Conservation (phyloP, 1,284 basidiomycete species). For the Mycena citricolor region DNA sequence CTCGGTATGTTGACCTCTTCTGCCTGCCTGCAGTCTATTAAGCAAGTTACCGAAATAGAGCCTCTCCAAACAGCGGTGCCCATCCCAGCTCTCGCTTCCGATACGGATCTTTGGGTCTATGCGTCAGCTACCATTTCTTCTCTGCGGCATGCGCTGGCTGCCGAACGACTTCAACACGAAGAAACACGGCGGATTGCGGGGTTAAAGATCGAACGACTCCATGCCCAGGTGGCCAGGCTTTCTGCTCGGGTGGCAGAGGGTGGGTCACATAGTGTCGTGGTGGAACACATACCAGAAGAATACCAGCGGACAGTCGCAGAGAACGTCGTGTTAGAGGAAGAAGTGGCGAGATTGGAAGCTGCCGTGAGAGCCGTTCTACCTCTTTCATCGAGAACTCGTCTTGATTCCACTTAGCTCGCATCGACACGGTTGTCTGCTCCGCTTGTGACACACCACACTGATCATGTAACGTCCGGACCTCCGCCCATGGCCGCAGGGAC, state of each 20-base stretch:
- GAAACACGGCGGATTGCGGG: slow-evolving; percentile 41
- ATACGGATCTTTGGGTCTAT: slow-evolving; percentile 34
- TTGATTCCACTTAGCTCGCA: too few species aligned
- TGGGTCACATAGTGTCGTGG: slow-evolving; percentile 22
- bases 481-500: too few species aligned
- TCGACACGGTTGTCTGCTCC: too few species aligned
- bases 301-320: not conserved
- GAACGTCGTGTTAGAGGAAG: slow-evolving; percentile 5
- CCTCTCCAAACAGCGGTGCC: slow-evolving; percentile 3
- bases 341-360: not conserved
- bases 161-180: slow-evolving; percentile 45
- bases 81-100: not conserved
- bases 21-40: not conserved
- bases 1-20: slow-evolving; percentile 37
- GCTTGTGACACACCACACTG: too few species aligned
- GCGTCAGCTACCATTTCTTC: slow-evolving; percentile 43
- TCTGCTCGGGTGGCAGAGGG: slow-evolving; percentile 52
- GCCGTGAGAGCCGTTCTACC: not conserved
- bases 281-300: not conserved
- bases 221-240: slow-evolving; percentile 54
- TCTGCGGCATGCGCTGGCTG: slow-evolving; percentile 43
- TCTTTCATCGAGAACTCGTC: not conserved
- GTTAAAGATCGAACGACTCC: slow-evolving; percentile 43
- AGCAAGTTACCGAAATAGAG: slow-evolving; percentile 4
- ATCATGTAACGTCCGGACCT: too few species aligned